Evolutionary conservation across 2,329 filamentous ascomycete genomes (phyloP), one percentile per base, ranked within the genome.

Genomic region (Furcasterigmium furcatum): DNA sequence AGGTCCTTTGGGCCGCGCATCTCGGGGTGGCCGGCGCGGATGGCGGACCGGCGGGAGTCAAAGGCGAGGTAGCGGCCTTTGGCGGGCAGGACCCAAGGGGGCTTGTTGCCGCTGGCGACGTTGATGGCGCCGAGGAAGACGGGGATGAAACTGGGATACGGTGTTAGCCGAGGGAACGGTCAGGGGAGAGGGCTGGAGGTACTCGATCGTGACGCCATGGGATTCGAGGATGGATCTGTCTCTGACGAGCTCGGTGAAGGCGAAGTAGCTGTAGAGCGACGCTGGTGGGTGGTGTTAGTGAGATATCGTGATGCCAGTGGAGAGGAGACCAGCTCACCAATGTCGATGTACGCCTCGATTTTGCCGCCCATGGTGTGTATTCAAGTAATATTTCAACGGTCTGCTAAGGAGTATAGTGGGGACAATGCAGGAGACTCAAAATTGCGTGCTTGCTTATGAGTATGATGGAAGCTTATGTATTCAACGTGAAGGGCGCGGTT

Each of bases 91-190:
- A 72, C 72, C 85, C 86, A 91, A 1, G 88, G 88, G 0, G 88
- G 87, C 52, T 80, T 80, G 63, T 94, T 92, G 41, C 85, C 80
- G 38, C 76, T 76, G 18, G 70, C 73, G 29, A 72, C 68, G 58
- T 84, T 87, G 58, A 88, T 79, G 38, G 76, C 85, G 21, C 81
- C 83, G 13, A 92, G 72, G 58, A 91, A 84, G 43, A 91, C 74
- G 13, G 88, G 88, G 52, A 86, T 75, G 55, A 87, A 79, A 42
- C 85, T 88, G 51, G 22, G 36, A n/a, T n/a, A n/a, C 3, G 18
- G 27, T 20, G 18, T 44, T 21, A 22, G 5, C 3, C n/a, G 18
- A 32, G 36, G 20, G 18, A 43, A 4, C 35, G 22, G 27, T 19
- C 16, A 27, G 19, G 29, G 18, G 29, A 16, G 46, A 25, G 13